These are phyloP conservation scores for Diplogelasinospora grovesii DNA, from an alignment of 495 filamentous ascomycete species.

Conservation along the genomic window DNA sequence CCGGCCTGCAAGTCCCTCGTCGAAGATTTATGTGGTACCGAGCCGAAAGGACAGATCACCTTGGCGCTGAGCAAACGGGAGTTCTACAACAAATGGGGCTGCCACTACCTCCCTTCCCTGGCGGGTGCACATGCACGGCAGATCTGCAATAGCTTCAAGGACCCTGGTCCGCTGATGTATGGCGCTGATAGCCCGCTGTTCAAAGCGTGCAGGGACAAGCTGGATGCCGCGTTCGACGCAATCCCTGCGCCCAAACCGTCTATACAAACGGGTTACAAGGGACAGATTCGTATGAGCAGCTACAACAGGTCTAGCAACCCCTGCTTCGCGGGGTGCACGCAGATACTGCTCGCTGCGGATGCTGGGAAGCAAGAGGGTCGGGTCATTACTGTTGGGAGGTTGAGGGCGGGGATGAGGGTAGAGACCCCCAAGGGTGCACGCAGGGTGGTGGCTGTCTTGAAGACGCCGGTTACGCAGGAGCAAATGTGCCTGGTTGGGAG, in stretches of 20 bases:
- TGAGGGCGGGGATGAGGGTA: conserved; percentile 29
- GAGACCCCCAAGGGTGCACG: conserved; percentile 30
- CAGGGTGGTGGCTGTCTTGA: conserved; percentile 30
- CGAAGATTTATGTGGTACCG: conserved; percentile 26
- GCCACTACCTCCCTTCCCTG: conserved; percentile 39
- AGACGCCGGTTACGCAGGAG: conserved; percentile 21
- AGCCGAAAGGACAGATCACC: conserved; percentile 29
- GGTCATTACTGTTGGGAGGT: conserved; percentile 12
- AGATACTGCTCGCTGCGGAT: conserved; percentile 25
- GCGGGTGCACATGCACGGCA: conserved; percentile 37
- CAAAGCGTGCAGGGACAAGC: conserved; percentile 24
- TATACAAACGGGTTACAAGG: not conserved
- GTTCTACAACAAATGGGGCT: conserved; percentile 35
- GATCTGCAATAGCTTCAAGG: conserved; percentile 41
- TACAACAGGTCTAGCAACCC: conserved; percentile 20
- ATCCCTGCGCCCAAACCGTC: conserved; percentile 32
- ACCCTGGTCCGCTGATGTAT: conserved; percentile 38
- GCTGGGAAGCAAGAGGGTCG: conserved; percentile 11
- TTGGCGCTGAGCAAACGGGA: conserved; percentile 21
- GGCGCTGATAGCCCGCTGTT: conserved; percentile 32
- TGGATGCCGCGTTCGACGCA: conserved; percentile 32
- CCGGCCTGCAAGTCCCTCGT: conserved; percentile 27
- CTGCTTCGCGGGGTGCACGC: conserved; percentile 33
- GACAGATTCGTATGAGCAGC: conserved; percentile 19
- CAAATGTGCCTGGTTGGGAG: conserved; percentile 13